These are phyloP conservation scores for Clonostachys sp. DNA, from an alignment of 2,329 filamentous ascomycete species.

Conservation along the genomic window DNA sequence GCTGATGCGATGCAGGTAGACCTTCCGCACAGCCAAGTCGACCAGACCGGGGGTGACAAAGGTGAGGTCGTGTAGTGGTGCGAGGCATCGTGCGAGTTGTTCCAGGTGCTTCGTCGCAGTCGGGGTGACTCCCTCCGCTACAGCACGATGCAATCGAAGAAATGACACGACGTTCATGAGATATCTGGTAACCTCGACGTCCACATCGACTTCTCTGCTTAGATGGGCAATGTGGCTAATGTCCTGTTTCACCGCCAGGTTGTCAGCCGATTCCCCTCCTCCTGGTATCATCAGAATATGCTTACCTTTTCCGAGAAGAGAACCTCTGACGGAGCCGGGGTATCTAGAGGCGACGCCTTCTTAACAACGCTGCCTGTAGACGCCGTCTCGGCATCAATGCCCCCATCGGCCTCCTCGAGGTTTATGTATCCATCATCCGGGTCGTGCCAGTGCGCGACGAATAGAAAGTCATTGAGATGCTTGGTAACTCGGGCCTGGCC, in stretches of 20 bases:
- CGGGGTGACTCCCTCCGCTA: constrained; percentile 73
- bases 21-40: constrained; percentile 75
- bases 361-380: constrained; percentile 43
- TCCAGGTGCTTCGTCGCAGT: constrained; percentile 74
- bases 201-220: constrained; percentile 55
- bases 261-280: neutral
- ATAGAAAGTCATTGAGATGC: constrained; percentile 76
- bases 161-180: constrained; percentile 85
- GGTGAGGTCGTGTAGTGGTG: constrained; percentile 73
- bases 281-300: neutral
- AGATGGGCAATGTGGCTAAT: constrained; percentile 58
- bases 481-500: constrained; percentile 44
- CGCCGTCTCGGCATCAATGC: constrained; percentile 15
- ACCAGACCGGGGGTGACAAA: constrained; percentile 84
- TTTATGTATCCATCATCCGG: constrained; percentile 69
- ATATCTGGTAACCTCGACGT: constrained; percentile 77
- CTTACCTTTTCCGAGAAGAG: constrained; percentile 39
- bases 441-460: constrained; percentile 82
- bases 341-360: constrained; percentile 14
- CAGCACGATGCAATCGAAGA: constrained; percentile 80
- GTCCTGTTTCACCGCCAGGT: constrained; percentile 27
- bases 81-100: constrained; percentile 65
- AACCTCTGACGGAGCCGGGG: constrained; percentile 12
- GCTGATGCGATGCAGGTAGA: constrained; percentile 80
- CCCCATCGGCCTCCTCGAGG: constrained; percentile 44